Evolutionary conservation across 2,329 filamentous ascomycete genomes (phyloP), one percentile per base, ranked within the genome.

Genomic region (Lasiodiplodia sp.): DNA sequence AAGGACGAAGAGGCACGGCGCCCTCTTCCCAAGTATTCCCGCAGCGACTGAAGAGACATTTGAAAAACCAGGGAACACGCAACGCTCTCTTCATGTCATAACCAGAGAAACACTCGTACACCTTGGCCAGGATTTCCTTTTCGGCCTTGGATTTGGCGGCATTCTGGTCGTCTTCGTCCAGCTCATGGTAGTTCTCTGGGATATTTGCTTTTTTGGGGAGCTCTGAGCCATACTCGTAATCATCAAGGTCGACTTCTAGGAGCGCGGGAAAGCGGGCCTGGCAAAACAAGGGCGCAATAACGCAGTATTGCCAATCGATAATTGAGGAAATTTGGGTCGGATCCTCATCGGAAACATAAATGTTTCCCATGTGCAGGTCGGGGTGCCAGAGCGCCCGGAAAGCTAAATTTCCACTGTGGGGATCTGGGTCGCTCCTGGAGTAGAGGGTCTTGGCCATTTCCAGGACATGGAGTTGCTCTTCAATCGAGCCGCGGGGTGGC

Each of bases 301-400:
- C 72, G 52, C 72, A 70, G 2, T 71, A 74, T 55, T 75, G 74
- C 72, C 71, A 75, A 47, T 75, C 73, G 34, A 75, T 74, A 34
- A 75, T n/a, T 0, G 73, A 74, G 21, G 52, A n/a, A 8, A 73
- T 73, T 18, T 73, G 65, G 10, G 72, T 71, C 55, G 63, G 63
- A 0, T 76, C 69, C 16, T 73, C 64, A 4, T 71, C 53, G 11
- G 71, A 68, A 25, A 77, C 73, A 53, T 73, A 79, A 16, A 81
- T 79, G 58, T 80, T 80, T 31, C 76, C 75, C 74, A 78, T 83
- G 70, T 77, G 72, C 34, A 85, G 74, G 2, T 80, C 80, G 4
- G 81, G 81, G 47, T 72, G 71, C 67, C 72, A 72, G 25, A 84
- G 73, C 4, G 80, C 79, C 1, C 81, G 81, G 0, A 79, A 80